Base-by-base conservation (phyloP, 352 stramenopile genomes). In the Blastocystis sp. region DNA sequence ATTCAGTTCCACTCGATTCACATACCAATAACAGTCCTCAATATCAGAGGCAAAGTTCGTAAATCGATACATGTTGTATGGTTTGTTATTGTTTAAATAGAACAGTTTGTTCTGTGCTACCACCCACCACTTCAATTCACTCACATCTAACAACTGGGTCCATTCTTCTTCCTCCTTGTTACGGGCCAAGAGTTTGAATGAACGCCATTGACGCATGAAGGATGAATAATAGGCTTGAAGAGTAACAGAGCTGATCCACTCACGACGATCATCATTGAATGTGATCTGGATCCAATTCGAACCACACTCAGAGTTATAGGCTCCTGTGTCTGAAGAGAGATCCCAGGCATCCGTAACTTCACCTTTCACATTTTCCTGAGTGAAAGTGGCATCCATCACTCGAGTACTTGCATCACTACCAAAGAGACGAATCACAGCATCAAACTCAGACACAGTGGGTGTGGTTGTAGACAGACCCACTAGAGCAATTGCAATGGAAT, bases 61-160 rank as follows among this genome's bases (percentile, higher is more conserved):
- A 46, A 78, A 78, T 19, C 66, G 66, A 35, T 78, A 78, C 1
- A 59, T 56, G 43, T 78, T 78, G n/a, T 78, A 78, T 7, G 66
- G 37, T 12, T 32, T 54, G 21, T 74, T 74, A 43, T 74, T 74
- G 11, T 37, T 16, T 21, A 74, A 5, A 43, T 46, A 74, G 7
- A 74, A 16, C 3, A 51, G 16, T 32, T 74, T 74, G 19, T 74
- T 43, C 32, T 37, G 63, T 4, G 63, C 21, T 24, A 43, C 6
- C 19, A 37, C 32, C 39, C 39, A 59, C 66, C 66, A 78, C n/a
- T 78, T 59, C 43, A 78, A 32, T 5, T 58, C 32, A 21, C 6
- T 16, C 4, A 12, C n/a, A 35, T 27, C 35, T n/a, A 59, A 12
- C 43, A 78, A 54, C 37, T 29, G 16, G 24, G 66, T 78, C 66